Conservation (phyloP, 2,329 filamentous ascomycete genomes). For the Fusarium camptoceras region DNA sequence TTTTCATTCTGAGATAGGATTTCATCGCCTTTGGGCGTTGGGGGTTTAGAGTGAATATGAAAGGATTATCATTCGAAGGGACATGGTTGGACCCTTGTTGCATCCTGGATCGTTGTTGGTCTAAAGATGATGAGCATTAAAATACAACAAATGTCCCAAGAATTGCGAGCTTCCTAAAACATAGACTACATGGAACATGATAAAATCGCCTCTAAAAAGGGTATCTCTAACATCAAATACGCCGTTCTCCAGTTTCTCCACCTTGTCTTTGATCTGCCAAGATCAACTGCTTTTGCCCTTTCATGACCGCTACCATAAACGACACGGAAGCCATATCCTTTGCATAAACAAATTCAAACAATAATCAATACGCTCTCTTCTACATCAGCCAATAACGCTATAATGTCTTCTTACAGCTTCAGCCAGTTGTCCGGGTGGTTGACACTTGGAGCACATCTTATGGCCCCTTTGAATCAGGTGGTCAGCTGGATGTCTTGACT, state of each 20-base stretch:
- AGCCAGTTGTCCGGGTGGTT: slow-evolving; percentile 37
- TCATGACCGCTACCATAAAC: background rate
- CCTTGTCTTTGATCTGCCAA: background rate
- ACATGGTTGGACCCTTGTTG: background rate
- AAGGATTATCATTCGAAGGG: background rate
- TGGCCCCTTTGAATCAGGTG: slow-evolving; percentile 20
- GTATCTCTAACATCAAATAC: background rate
- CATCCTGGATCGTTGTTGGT: background rate
- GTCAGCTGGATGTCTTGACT: slow-evolving; percentile 5
- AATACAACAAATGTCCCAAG: background rate
- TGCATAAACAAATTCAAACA: background rate
- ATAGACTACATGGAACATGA: background rate
- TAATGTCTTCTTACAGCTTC: slow-evolving; percentile 36
- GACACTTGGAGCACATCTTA: slow-evolving; percentile 37
- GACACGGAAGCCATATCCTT: background rate
- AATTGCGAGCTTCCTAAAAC: background rate
- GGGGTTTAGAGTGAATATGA: background rate
- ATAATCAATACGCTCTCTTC: background rate
- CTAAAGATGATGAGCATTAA: background rate
- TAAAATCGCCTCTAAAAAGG: slow-evolving; percentile 12
- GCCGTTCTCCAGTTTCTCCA: background rate
- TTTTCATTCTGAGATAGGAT: background rate
- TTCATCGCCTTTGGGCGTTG: background rate
- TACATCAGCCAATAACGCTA: slow-evolving; percentile 15
- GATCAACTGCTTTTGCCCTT: background rate